Conservation (phyloP, 192 early-diverging fungal genomes). For the Umbelopsis isabellina region DNA sequence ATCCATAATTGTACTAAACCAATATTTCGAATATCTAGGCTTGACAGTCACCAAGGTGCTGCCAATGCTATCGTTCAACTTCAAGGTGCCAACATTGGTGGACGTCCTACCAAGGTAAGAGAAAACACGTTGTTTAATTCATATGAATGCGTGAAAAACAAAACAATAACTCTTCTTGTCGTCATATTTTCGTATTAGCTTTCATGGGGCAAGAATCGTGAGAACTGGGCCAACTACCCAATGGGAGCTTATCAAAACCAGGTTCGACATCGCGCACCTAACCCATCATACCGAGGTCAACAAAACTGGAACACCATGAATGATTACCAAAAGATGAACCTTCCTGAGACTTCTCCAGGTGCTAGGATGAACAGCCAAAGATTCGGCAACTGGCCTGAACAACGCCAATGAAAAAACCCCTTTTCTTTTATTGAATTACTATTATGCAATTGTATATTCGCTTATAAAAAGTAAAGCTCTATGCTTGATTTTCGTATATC, state of each 20-base stretch:
- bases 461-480: not conserved
- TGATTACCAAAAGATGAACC: too few species aligned
- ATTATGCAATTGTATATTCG: constrained; percentile 13
- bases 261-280: constrained; percentile 4
- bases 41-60: constrained; percentile 90
- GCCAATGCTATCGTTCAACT: constrained; percentile 85
- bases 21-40: constrained; percentile 36
- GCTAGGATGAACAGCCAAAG: not conserved
- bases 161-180: too few species aligned
- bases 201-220: constrained; percentile 89
- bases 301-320: too few species aligned
- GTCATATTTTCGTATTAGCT: constrained; percentile 36
- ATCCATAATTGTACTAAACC: not conserved
- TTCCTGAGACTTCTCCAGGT: not conserved
- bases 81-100: constrained; percentile 73
- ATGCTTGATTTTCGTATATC: constrained; percentile 7
- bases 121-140: too few species aligned
- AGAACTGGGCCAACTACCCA: constrained; percentile 32
- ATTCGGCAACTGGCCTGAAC: constrained; percentile 2
- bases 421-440: not conserved
- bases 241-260: constrained; percentile 24
- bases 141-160: too few species aligned
- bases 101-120: constrained; percentile 73
- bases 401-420: not conserved
- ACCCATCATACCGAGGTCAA: constrained; percentile 4